A percentile compares a stretch with the other conserved stretches of the same genome.
These are phyloP conservation scores for Mrakia hoshinonis DNA, from an alignment of 768 basidiomycete genomes.

Conservation along the genomic window DNA sequence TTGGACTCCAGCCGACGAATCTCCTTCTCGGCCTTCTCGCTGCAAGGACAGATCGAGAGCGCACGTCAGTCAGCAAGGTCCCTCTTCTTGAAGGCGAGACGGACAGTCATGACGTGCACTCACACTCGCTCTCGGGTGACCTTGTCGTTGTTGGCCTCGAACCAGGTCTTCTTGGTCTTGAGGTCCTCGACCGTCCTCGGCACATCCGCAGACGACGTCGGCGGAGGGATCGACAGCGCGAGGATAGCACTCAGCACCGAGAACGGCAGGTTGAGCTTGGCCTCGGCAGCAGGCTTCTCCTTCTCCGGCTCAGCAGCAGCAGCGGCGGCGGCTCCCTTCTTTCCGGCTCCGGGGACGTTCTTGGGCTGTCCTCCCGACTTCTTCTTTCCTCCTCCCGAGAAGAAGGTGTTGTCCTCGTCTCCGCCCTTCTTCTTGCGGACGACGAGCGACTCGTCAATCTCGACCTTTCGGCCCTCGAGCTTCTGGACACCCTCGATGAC, in stretches of 20 bases:
- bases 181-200: slow-evolving; percentile 79
- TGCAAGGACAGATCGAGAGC: background rate
- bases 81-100: background rate
- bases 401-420: slow-evolving; percentile 55
- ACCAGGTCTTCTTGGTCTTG: slow-evolving; percentile 91
- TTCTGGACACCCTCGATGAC: slow-evolving; percentile 45
- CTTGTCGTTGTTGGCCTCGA: slow-evolving; percentile 72
- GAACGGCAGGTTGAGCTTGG: slow-evolving; percentile 65
- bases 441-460: slow-evolving; percentile 53
- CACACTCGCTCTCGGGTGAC: slow-evolving; percentile 38
- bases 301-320: slow-evolving; percentile 22
- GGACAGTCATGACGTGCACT: slow-evolving; percentile 1
- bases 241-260: slow-evolving; percentile 81
- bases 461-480: slow-evolving; percentile 77
- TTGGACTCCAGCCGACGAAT: slow-evolving; percentile 28
- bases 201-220: slow-evolving; percentile 64
- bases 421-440: slow-evolving; percentile 86
- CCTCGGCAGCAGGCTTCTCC: slow-evolving; percentile 31
- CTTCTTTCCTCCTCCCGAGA: slow-evolving; percentile 45
- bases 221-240: slow-evolving; percentile 80
- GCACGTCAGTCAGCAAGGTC: background rate
- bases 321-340: slow-evolving; percentile 29
- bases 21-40: slow-evolving; percentile 27
- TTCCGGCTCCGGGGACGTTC: slow-evolving; percentile 36
- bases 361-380: slow-evolving; percentile 38